Conservation (phyloP, 1,139 yeast genomes). For the Kodamaea arcana region DNA sequence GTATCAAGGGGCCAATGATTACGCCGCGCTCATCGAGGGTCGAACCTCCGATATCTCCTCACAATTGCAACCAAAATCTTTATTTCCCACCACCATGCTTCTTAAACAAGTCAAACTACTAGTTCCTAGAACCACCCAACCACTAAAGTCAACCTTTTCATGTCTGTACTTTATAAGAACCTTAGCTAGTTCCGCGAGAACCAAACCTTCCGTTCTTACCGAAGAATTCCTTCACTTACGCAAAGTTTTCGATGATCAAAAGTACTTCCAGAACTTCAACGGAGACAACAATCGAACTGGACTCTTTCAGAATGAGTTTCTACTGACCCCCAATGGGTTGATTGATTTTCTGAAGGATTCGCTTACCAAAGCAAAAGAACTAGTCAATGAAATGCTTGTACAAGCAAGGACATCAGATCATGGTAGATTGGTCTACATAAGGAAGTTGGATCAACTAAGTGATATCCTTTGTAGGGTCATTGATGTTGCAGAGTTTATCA, state of each 20-base stretch:
- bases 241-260: slow-evolving; percentile 45
- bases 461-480: slow-evolving; percentile 89
- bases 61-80: too few species aligned
- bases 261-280: slow-evolving; percentile 36
- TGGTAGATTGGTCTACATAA: slow-evolving; percentile 53
- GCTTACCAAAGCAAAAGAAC: slow-evolving; percentile 54
- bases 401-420: slow-evolving; percentile 37
- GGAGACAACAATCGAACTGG: slow-evolving; percentile 43
- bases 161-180: too few species aligned
- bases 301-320: slow-evolving; percentile 65
- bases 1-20: too few species aligned
- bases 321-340: slow-evolving; percentile 69
- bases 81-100: too few species aligned
- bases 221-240: slow-evolving; percentile 16
- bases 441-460: slow-evolving; percentile 76
- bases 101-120: too few species aligned
- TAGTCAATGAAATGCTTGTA: slow-evolving; percentile 53
- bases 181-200: too few species aligned
- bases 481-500: slow-evolving; percentile 87
- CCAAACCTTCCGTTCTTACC: background rate
- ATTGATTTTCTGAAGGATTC: slow-evolving; percentile 64
- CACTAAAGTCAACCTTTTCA: too few species aligned
- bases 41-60: too few species aligned
- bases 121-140: too few species aligned
- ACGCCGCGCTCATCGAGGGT: too few species aligned